Conservation (phyloP, 2,329 filamentous ascomycete species). For the Diplodia corticola region DNA sequence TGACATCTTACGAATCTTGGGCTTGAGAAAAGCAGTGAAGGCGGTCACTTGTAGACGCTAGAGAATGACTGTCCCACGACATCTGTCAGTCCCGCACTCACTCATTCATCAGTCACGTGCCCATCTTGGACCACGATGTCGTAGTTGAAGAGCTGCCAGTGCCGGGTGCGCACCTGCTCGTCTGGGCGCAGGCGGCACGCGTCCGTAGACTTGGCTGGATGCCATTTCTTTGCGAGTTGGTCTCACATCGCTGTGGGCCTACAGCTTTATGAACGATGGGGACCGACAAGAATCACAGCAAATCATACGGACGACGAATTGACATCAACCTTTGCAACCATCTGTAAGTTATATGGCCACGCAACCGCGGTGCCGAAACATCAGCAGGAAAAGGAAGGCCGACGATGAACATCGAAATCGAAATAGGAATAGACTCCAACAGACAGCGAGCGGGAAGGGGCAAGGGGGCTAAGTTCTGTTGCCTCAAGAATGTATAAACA, state of each 20-base stretch:
- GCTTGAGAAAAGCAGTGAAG: background rate
- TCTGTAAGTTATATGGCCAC: background rate
- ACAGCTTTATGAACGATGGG: background rate
- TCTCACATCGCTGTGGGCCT: background rate
- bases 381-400: background rate
- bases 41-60: background rate
- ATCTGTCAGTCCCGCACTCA: background rate
- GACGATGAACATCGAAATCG: background rate
- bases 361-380: background rate
- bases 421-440: background rate
- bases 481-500: background rate
- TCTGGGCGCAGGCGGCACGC: too few relatives aligned
- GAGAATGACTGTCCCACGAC: background rate
- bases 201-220: too few relatives aligned
- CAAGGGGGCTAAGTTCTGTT: background rate
- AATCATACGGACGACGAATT: background rate
- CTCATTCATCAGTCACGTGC: constrained; percentile 53
- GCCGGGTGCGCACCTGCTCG: too few relatives aligned
- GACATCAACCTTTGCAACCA: background rate
- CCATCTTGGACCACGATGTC: constrained; percentile 51
- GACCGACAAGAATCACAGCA: background rate
- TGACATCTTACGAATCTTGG: background rate
- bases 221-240: too few relatives aligned
- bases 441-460: background rate
- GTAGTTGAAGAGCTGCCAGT: constrained; percentile 38